These are phyloP conservation scores for Rauvolfia tetraphylla DNA, from an alignment of 257 asterid species.

Conservation along the genomic window DNA sequence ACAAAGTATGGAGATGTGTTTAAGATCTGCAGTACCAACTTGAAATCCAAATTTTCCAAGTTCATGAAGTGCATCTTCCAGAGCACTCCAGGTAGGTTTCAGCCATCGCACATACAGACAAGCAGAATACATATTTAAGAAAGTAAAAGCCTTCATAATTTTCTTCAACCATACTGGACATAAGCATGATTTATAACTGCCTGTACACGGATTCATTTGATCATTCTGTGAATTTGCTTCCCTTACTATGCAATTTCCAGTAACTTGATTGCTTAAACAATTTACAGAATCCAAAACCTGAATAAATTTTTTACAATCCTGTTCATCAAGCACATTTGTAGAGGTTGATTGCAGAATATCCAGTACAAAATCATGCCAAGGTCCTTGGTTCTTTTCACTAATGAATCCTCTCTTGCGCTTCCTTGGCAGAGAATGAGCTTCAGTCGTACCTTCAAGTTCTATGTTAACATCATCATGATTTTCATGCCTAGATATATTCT, in stretches of 20 bases:
- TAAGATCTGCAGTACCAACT: slow-evolving; percentile 44
- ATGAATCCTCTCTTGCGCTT: slow-evolving; percentile 35
- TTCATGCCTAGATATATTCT: slow-evolving; percentile 22
- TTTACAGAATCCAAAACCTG: slow-evolving; percentile 46
- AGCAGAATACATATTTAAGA: slow-evolving; percentile 58
- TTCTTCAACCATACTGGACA: slow-evolving; percentile 82
- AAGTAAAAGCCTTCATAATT: slow-evolving; percentile 48
- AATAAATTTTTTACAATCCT: slow-evolving; percentile 36
- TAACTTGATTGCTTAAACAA: slow-evolving; percentile 53
- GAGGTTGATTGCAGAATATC: slow-evolving; percentile 41
- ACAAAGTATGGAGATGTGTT: slow-evolving; percentile 63
- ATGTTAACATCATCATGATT: slow-evolving; percentile 18
- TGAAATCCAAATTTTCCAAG: slow-evolving; percentile 48
- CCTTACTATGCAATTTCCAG: slow-evolving; percentile 51
- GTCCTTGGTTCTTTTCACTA: slow-evolving; percentile 30
- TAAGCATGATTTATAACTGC: slow-evolving; percentile 34
- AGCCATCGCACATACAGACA: slow-evolving; percentile 48
- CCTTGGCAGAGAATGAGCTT: slow-evolving; percentile 20
- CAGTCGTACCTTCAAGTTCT: slow-evolving; percentile 15
- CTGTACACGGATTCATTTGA: slow-evolving; percentile 30
- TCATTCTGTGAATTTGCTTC: slow-evolving; percentile 26
- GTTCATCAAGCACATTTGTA: slow-evolving; percentile 40
- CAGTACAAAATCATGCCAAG: slow-evolving; percentile 29
- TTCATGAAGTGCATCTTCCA: slow-evolving; percentile 43
- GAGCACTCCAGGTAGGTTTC: slow-evolving; percentile 33